A percentile compares a stretch with the other conserved stretches of the same genome.
These are phyloP conservation scores for Leucosporidium scottii DNA, from an alignment of 768 basidiomycete genomes.

Conservation along the genomic window DNA sequence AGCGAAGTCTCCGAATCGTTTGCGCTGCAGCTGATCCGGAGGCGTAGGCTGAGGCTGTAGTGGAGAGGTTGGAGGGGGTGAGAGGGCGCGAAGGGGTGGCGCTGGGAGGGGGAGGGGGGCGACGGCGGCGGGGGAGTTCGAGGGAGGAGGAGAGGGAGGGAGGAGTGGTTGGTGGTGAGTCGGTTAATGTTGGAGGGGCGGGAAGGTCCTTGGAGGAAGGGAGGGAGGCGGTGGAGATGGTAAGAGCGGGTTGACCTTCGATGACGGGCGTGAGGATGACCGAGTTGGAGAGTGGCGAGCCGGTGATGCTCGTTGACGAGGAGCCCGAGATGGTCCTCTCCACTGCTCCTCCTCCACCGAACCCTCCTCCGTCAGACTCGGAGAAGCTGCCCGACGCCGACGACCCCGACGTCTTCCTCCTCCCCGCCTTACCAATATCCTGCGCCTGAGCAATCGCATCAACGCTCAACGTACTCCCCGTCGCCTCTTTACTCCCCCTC, in stretches of 20 bases:
- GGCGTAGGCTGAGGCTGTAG: too few species aligned
- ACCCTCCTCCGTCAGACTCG: too few species aligned
- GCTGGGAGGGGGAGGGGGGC: too few species aligned
- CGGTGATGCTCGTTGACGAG: not conserved
- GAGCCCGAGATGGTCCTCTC: not conserved
- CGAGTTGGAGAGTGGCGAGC: not conserved
- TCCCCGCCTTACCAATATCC: not conserved
- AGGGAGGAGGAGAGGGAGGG: too few species aligned
- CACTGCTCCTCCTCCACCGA: not conserved
- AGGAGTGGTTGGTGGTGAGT: not conserved
- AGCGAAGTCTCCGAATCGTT: too few species aligned
- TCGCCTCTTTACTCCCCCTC: not conserved
- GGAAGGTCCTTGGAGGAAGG: too few species aligned
- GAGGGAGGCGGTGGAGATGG: too few species aligned
- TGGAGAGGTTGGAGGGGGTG: too few species aligned
- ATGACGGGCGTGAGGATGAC: not conserved
- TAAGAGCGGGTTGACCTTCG: not conserved
- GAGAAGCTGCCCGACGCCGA: not conserved
- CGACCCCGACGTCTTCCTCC: not conserved
- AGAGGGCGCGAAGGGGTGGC: too few species aligned
- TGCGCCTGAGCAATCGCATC: slow-evolving; percentile 30
- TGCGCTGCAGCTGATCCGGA: too few species aligned
- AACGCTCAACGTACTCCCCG: slow-evolving; percentile 30
- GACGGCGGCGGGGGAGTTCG: too few species aligned
- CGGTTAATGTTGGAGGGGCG: not conserved